Evolutionary conservation across 2,329 filamentous ascomycete species (phyloP).

Genomic region (Akanthomyces uredinophilus): DNA sequence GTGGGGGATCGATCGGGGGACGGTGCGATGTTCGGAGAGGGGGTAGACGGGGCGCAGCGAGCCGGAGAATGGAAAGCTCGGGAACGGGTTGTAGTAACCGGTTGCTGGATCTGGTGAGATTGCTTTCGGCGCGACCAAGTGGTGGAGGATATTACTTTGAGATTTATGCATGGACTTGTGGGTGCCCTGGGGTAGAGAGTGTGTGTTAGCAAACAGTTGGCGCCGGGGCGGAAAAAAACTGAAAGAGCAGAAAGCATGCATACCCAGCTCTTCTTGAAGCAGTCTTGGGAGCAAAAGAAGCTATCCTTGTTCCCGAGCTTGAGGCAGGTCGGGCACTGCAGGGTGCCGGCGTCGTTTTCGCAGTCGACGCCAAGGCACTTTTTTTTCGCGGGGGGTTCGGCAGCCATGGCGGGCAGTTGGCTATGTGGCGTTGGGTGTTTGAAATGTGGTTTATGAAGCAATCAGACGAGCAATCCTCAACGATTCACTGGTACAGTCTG

Average conservation of each 20-base stretch:
- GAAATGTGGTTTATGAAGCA: too few relatives aligned
- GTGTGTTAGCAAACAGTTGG: slow-evolving; percentile 13
- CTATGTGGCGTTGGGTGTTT: not conserved
- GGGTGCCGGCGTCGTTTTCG: slow-evolving; percentile 73
- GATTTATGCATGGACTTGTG: slow-evolving; percentile 73
- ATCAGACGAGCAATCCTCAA: not conserved
- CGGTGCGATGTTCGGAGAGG: slow-evolving; percentile 63
- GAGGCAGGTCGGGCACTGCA: slow-evolving; percentile 94
- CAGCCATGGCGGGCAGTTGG: slow-evolving; percentile 31
- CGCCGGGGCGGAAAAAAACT: not conserved
- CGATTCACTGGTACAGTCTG: too few relatives aligned
- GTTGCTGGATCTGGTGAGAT: slow-evolving; percentile 89
- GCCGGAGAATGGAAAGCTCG: slow-evolving; percentile 78
- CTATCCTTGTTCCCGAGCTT: slow-evolving; percentile 83
- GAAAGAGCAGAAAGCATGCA: slow-evolving; percentile 22
- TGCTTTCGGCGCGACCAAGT: slow-evolving; percentile 70
- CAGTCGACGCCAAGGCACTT: slow-evolving; percentile 82
- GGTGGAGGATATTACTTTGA: slow-evolving; percentile 69
- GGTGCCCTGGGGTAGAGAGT: slow-evolving; percentile 49
- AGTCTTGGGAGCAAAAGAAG: slow-evolving; percentile 97
- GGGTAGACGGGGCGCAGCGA: slow-evolving; percentile 81
- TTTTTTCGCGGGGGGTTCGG: slow-evolving; percentile 51
- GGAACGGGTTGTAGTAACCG: slow-evolving; percentile 88
- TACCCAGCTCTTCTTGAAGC: slow-evolving; percentile 99
- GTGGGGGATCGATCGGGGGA: slow-evolving; percentile 74